Evolutionary conservation across 768 basidiomycete species (phyloP).

Genomic region (Chalciporus chontae): DNA sequence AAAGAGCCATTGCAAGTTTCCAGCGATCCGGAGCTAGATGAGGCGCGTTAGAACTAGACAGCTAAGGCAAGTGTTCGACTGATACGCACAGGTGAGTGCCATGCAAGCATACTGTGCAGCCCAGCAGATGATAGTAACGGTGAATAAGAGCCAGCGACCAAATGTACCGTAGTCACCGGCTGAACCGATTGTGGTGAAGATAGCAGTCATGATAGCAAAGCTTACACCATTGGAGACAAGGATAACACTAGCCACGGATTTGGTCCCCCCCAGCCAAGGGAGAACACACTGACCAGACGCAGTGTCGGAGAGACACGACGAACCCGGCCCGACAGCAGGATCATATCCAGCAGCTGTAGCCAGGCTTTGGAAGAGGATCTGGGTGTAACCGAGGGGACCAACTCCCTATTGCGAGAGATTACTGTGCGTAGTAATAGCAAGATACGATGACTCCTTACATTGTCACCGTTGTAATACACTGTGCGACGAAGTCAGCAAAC

Average conservation of each 20-base stretch:
- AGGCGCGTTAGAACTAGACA: neutral
- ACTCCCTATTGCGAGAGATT: constrained; percentile 46
- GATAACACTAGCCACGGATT: constrained; percentile 72
- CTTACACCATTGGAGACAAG: constrained; percentile 72
- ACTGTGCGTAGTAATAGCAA: neutral
- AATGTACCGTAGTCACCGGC: constrained; percentile 42
- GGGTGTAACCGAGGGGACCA: constrained; percentile 63
- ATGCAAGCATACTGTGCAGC: constrained; percentile 75
- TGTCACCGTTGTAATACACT: constrained; percentile 85
- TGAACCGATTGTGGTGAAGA: constrained; percentile 75
- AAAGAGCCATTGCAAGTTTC: constrained; percentile 74
- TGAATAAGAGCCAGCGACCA: constrained; percentile 75
- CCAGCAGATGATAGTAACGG: constrained; percentile 74
- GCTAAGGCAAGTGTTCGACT: too few relatives aligned
- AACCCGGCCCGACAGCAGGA: constrained; percentile 64
- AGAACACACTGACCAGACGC: constrained; percentile 75
- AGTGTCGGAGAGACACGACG: constrained; percentile 53
- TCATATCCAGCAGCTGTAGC: constrained; percentile 74
- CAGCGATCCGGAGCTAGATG: constrained; percentile 61
- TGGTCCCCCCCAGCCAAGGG: constrained; percentile 72
- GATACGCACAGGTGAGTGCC: constrained; percentile 58
- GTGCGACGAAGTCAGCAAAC: neutral
- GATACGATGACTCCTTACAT: constrained; percentile 39
- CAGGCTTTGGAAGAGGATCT: constrained; percentile 72
- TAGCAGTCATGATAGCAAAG: constrained; percentile 76